phyloP scores from a whole-genome alignment of 2,329 filamentous ascomycete genomes.

The Fusarium incarnatum region DNA sequence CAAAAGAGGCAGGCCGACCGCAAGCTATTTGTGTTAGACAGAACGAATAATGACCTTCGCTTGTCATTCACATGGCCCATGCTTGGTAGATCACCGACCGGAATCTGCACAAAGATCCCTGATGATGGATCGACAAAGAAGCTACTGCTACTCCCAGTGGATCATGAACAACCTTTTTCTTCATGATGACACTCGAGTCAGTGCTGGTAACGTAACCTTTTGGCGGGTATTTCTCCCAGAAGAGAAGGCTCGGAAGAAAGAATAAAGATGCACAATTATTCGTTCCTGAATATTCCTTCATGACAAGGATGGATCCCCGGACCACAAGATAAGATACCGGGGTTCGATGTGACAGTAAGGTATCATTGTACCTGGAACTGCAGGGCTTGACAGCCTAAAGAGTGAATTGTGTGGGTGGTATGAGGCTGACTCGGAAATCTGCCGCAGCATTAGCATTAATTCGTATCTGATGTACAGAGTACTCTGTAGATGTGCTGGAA shows the following conservation, averaged over 20 bases:
- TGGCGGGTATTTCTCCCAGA: neutral
- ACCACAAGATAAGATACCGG: conserved; percentile 1
- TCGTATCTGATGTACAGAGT: neutral
- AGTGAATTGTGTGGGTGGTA: conserved; percentile 21
- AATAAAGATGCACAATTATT: neutral
- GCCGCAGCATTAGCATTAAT: neutral
- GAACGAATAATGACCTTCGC: conserved; percentile 22
- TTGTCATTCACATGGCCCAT: conserved; percentile 33
- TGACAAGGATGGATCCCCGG: conserved; percentile 15
- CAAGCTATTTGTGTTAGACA: conserved; percentile 35
- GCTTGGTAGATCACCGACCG: conserved; percentile 34
- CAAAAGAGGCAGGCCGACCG: conserved; percentile 32
- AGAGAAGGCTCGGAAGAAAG: neutral
- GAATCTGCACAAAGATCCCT: conserved; percentile 33
- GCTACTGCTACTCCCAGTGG: conserved; percentile 19
- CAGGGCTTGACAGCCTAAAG: conserved; percentile 27
- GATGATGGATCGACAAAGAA: conserved; percentile 33
- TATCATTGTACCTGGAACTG: conserved; percentile 32
- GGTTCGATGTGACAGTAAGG: conserved; percentile 35
- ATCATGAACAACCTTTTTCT: conserved; percentile 12
- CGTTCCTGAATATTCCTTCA: conserved; percentile 2
- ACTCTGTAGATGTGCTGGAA: neutral
- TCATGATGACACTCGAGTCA: conserved; percentile 24
- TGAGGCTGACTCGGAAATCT: conserved; percentile 34
- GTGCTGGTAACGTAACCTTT: neutral